These are phyloP conservation scores for Actinomucor elegans DNA, from an alignment of 371 early-diverging fungal species.

Conservation along the genomic window DNA sequence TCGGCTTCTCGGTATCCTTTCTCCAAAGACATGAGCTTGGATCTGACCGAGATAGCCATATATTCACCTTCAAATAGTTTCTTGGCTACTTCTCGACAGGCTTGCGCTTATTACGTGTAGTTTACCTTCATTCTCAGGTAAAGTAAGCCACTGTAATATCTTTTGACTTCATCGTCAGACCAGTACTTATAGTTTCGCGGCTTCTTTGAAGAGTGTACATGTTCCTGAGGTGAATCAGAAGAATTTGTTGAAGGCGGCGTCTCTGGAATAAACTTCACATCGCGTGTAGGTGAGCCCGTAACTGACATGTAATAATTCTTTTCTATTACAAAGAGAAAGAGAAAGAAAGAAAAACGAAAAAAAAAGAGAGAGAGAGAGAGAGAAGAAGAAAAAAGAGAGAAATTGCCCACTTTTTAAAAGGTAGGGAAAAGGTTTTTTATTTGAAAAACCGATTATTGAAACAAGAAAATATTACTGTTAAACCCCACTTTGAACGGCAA, in stretches of 20 bases:
- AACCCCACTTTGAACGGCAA: not conserved
- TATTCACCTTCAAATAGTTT: constrained; percentile 26
- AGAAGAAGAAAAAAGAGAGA: not conserved
- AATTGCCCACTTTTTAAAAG: not conserved
- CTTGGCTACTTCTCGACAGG: constrained; percentile 26
- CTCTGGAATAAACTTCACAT: constrained; percentile 11
- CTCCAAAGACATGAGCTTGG: constrained; percentile 23
- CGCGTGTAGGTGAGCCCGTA: constrained; percentile 9
- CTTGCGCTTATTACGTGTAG: constrained; percentile 24
- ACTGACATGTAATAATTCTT: constrained; percentile 9
- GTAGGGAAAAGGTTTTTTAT: too few relatives aligned
- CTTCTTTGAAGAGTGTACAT: constrained; percentile 11
- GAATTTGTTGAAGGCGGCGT: not conserved
- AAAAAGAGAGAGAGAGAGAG: too few relatives aligned
- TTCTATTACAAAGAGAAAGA: not conserved
- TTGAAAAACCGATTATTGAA: too few relatives aligned
- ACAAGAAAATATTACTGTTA: constrained; percentile 1
- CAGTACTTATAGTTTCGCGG: constrained; percentile 27
- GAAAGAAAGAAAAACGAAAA: not conserved
- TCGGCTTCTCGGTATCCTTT: constrained; percentile 18
- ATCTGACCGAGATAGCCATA: constrained; percentile 25
- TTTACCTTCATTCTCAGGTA: constrained; percentile 26
- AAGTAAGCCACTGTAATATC: constrained; percentile 18
- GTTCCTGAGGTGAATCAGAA: constrained; percentile 6
- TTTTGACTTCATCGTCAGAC: constrained; percentile 28